phyloP scores from a whole-genome alignment of 495 filamentous ascomycete species.

The Filosporella fistucella region DNA sequence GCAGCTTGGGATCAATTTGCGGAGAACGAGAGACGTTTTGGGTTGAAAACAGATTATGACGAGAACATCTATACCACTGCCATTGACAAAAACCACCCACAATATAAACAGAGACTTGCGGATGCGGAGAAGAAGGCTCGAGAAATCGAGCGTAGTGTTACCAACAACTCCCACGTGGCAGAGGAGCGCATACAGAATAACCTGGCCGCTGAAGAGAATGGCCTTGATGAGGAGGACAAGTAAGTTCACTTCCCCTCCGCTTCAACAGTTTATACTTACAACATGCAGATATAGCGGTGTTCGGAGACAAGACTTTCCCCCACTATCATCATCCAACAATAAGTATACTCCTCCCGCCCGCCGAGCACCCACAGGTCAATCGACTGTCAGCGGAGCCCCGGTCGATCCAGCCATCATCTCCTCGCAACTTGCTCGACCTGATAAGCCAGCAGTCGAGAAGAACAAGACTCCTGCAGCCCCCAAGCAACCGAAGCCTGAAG shows the following conservation, averaged over 20 bases:
- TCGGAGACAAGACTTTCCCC: constrained; percentile 68
- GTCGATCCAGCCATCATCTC: constrained; percentile 82
- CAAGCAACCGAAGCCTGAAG: constrained; percentile 26
- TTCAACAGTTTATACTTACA: constrained; percentile 24
- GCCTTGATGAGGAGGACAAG: constrained; percentile 87
- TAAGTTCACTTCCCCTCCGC: constrained; percentile 35
- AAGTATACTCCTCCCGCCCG: constrained; percentile 89
- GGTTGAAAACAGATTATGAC: constrained; percentile 80
- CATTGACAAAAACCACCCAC: constrained; percentile 76
- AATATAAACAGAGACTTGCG: constrained; percentile 70
- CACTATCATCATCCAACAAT: constrained; percentile 49
- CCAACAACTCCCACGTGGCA: constrained; percentile 72
- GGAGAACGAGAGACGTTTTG: constrained; percentile 81
- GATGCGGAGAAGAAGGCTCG: constrained; percentile 78
- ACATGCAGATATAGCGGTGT: constrained; percentile 81
- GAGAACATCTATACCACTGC: constrained; percentile 92
- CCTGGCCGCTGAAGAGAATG: constrained; percentile 50
- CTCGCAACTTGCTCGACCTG: constrained; percentile 57
- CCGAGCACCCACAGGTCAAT: constrained; percentile 67
- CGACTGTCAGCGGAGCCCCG: constrained; percentile 68
- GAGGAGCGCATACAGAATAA: constrained; percentile 79
- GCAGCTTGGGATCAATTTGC: constrained; percentile 91
- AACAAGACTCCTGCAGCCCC: constrained; percentile 21
- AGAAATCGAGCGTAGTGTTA: constrained; percentile 74
- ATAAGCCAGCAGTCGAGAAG: constrained; percentile 42